phyloP scores from a whole-genome alignment of 1,284 basidiomycete genomes.

The Heterobasidion parviporum region DNA sequence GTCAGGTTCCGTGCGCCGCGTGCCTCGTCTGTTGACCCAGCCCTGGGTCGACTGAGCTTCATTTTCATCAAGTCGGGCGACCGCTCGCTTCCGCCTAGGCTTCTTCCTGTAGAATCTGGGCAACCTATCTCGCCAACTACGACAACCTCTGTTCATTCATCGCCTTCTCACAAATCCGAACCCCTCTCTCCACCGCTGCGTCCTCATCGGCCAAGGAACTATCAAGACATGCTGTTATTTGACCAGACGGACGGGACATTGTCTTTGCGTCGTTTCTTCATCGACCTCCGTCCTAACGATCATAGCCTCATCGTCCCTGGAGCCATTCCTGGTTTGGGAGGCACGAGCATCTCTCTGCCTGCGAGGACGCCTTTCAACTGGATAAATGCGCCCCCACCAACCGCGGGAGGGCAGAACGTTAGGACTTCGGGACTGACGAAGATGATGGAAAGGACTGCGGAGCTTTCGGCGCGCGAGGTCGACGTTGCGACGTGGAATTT shows the following conservation, averaged over 20 bases:
- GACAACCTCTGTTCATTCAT: constrained; percentile 21
- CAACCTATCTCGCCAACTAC: constrained; percentile 22
- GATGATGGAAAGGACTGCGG: constrained; percentile 25
- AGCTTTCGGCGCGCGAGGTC: constrained; percentile 43
- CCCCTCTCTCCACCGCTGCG: constrained; percentile 24
- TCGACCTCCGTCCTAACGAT: constrained; percentile 31
- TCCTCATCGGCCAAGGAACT: constrained; percentile 32
- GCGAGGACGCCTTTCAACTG: constrained; percentile 17
- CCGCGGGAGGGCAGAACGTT: constrained; percentile 4
- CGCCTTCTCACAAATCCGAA: constrained; percentile 15
- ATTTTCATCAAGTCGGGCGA: constrained; percentile 40
- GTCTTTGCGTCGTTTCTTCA: constrained; percentile 42
- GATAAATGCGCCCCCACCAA: constrained; percentile 14
- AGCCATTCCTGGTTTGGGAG: constrained; percentile 28
- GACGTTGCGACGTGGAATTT: constrained; percentile 65
- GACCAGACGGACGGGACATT: constrained; percentile 52
- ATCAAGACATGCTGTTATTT: constrained; percentile 59
- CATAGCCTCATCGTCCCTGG: constrained; percentile 19
- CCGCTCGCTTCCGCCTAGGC: constrained; percentile 26
- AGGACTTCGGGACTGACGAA: constrained; percentile 25
- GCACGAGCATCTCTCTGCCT: constrained; percentile 36
- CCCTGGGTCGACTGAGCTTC: constrained; percentile 40
- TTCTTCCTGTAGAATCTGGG: constrained; percentile 25
- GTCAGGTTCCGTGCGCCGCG: constrained; percentile 42
- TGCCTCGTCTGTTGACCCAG: constrained; percentile 22